Percentiles rank a stretch among this genome's conserved stretches.
Evolutionary conservation across 2,329 filamentous ascomycete species (phyloP).

Genomic region (Penicillium sp.): DNA sequence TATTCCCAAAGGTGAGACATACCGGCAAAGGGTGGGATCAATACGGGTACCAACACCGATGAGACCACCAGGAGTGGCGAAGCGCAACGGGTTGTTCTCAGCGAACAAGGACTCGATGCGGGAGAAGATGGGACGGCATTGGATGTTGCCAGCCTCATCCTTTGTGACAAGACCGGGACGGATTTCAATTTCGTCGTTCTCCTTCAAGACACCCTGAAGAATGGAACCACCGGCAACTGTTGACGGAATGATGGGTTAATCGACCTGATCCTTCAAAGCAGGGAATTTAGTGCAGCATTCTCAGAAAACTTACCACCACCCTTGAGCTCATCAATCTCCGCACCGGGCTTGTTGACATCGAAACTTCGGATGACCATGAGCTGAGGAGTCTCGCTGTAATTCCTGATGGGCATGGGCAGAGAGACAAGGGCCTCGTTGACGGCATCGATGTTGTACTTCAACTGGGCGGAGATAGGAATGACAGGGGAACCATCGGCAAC

Average conservation of each 20-base stretch:
- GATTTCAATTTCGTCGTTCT: slow-evolving; percentile 97
- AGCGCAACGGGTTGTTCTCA: slow-evolving; percentile 97
- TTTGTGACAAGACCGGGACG: slow-evolving; percentile 96
- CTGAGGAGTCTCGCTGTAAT: slow-evolving; percentile 87
- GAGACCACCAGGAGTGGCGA: slow-evolving; percentile 92
- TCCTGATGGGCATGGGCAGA: slow-evolving; percentile 83
- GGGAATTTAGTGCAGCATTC: background rate
- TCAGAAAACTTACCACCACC: slow-evolving; percentile 58
- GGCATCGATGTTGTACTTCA: slow-evolving; percentile 99
- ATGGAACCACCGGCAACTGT: slow-evolving; percentile 85
- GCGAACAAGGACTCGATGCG: slow-evolving; percentile 92
- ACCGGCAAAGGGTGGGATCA: slow-evolving; percentile 89
- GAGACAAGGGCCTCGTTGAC: slow-evolving; percentile 94
- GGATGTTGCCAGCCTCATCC: slow-evolving; percentile 86
- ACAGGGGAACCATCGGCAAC: slow-evolving; percentile 92
- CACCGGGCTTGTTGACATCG: slow-evolving; percentile 99
- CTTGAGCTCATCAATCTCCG: slow-evolving; percentile 96
- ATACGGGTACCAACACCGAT: slow-evolving; percentile 98
- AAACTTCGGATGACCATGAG: slow-evolving; percentile 99
- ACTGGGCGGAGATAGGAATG: slow-evolving; percentile 92
- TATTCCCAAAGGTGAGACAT: background rate
- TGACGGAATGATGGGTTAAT: background rate
- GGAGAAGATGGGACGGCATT: slow-evolving; percentile 96
- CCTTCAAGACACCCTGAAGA: slow-evolving; percentile 90
- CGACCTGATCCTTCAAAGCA: background rate